phyloP scores from a whole-genome alignment of 805 yeast species.

The Wilhelminamyces savonicus region DNA sequence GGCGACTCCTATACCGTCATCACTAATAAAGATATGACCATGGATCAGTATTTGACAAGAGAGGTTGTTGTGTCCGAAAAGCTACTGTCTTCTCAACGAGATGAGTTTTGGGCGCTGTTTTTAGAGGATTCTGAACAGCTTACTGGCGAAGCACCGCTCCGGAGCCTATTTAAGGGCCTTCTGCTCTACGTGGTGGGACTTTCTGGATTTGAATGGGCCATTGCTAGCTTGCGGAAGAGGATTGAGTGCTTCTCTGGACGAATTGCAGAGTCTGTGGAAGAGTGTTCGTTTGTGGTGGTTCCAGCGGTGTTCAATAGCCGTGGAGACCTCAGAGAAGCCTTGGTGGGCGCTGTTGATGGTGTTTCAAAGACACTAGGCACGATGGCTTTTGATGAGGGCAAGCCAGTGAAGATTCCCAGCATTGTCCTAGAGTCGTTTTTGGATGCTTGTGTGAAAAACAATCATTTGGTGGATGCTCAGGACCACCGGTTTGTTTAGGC shows the following conservation, averaged over 20 bases:
- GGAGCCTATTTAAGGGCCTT: conserved; percentile 30
- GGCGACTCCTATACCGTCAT: conserved; percentile 56
- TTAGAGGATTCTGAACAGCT: neutral
- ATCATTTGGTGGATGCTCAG: conserved; percentile 21
- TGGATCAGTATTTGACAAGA: too few species aligned
- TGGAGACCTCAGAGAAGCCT: conserved; percentile 2
- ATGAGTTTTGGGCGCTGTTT: conserved; percentile 1
- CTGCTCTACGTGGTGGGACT: conserved; percentile 22
- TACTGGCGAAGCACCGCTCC: conserved; percentile 8
- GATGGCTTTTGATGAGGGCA: conserved; percentile 7
- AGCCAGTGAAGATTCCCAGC: conserved; percentile 19
- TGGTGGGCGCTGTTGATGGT: conserved; percentile 4
- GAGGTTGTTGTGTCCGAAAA: too few species aligned
- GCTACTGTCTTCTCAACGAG: conserved; percentile 1
- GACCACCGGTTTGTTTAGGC: conserved; percentile 16
- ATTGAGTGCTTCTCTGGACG: conserved; percentile 41
- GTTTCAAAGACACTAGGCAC: conserved; percentile 9
- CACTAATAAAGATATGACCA: conserved; percentile 4
- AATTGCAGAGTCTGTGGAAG: conserved; percentile 11
- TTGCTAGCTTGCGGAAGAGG: conserved; percentile 12
- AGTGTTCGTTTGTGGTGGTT: conserved; percentile 37
- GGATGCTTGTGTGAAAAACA: conserved; percentile 17
- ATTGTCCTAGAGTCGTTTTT: conserved; percentile 30
- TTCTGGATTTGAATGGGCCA: conserved; percentile 3
- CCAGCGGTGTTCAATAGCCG: conserved; percentile 7